Base-by-base conservation (phyloP, 129 eudicot genomes). In the Mikania micrantha region DNA sequence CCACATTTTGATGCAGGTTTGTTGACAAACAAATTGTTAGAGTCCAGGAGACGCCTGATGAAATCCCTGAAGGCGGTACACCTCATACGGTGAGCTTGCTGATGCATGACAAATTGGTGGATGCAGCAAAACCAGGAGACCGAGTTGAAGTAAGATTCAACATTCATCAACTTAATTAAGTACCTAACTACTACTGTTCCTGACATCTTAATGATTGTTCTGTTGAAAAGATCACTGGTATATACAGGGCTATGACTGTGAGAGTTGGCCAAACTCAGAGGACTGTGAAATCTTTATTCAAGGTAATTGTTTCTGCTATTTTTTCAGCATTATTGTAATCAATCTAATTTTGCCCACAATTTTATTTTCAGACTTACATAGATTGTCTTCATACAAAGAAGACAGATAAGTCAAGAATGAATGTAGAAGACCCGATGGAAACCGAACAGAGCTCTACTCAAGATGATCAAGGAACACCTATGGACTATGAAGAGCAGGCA, bases 61-160 rank as follows among this genome's bases (percentile, higher is more conserved):
- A 93, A 73, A 93, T 93, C 64, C 96, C 96, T 36, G 99, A 93
- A 66, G 99, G 99, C 40, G 99, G 99, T 49, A 93, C 99, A 13
- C 99, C 99, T 60, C 98, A 93, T 75, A 93, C 98, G 1, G 96
- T 89, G 25, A 93, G 96, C 82, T 86, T 93, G 85, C 80, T 93
- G 78, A 84, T 93, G 99, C 99, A 93, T 47, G 99, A 93, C 80
- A 93, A 86, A 75, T 77, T 93, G 78, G 99, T 89, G 3, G 99
- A 93, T 81, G 85, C 87, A 54, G 99, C 82, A 58, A 93, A 87
- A 83, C 99, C 99, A 25, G 96, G 99, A 81, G 99, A 93, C 84
- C 81, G 99, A 44, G 95, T 89, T 78, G 99, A 89, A 88, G 99
- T 93, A 74, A 78, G 25, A 13, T 21, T n/a, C n/a, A 60, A 40